These are phyloP conservation scores for Trichoderma koningiopsis DNA, from an alignment of 2,329 filamentous ascomycete species.

Conservation along the genomic window DNA sequence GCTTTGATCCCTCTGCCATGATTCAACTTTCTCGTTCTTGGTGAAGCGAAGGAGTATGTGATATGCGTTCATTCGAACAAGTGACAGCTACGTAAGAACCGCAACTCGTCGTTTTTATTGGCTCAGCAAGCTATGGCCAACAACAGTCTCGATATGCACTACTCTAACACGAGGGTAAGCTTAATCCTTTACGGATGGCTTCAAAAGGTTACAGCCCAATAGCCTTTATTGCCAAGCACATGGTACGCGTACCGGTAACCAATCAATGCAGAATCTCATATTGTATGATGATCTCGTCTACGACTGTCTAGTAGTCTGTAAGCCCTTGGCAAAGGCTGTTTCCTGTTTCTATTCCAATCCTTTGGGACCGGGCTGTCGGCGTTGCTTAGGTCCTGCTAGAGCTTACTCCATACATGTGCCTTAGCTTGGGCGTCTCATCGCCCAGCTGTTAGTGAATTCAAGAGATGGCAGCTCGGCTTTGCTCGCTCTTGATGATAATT, in stretches of 20 bases:
- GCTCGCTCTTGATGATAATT: background rate
- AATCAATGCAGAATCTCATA: background rate
- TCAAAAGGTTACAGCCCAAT: background rate
- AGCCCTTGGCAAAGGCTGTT: background rate
- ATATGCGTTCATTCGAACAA: no score
- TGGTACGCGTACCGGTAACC: background rate
- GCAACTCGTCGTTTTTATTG: background rate
- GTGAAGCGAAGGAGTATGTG: no score
- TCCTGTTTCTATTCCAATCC: constrained; percentile 3
- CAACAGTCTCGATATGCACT: background rate
- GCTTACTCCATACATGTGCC: background rate
- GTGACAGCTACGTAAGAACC: no score
- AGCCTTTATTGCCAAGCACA: background rate
- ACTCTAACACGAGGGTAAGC: background rate
- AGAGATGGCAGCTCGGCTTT: background rate
- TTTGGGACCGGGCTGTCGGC: background rate
- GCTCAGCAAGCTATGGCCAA: no score
- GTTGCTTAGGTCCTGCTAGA: background rate
- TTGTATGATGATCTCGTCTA: no score
- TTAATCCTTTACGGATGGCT: background rate
- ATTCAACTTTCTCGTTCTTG: no score
- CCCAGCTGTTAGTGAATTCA: background rate
- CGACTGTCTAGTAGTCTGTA: background rate
- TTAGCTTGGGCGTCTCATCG: background rate
- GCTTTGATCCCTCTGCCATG: no score